These are phyloP conservation scores for Blastocystis sp. DNA, from an alignment of 352 stramenopile species.

Conservation along the genomic window DNA sequence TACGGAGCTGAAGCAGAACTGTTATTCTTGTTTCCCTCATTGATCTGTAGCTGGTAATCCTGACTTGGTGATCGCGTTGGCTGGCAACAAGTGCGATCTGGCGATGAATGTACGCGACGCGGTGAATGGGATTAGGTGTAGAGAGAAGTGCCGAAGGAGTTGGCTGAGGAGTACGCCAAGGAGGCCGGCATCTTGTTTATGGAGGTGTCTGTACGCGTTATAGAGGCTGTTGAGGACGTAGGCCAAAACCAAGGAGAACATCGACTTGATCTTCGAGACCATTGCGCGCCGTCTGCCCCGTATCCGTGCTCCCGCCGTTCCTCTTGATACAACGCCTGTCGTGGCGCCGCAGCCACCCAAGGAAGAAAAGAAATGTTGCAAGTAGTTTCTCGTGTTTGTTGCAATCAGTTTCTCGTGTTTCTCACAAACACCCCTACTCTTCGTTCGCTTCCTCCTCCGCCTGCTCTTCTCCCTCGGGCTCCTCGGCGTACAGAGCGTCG, in stretches of 20 bases:
- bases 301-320: slow-evolving; percentile 36
- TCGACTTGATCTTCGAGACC: slow-evolving; percentile 87
- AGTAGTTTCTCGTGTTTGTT: slow-evolving; percentile 24
- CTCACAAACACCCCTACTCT: slow-evolving; percentile 6
- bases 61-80: slow-evolving; percentile 90
- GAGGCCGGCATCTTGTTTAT: slow-evolving; percentile 83
- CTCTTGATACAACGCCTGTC: neutral
- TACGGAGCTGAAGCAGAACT: slow-evolving; percentile 88
- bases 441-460: neutral
- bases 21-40: slow-evolving; percentile 76
- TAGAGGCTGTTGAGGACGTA: slow-evolving; percentile 85
- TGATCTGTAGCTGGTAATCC: slow-evolving; percentile 76
- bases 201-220: slow-evolving; percentile 53
- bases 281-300: slow-evolving; percentile 76
- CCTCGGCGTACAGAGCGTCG: slow-evolving; percentile 40
- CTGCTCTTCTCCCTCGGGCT: neutral
- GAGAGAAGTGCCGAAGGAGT: slow-evolving; percentile 83
- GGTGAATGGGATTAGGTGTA: neutral
- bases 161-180: slow-evolving; percentile 87
- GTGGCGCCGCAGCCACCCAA: slow-evolving; percentile 26
- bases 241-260: slow-evolving; percentile 88
- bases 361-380: slow-evolving; percentile 72
- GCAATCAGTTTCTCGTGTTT: slow-evolving; percentile 6
- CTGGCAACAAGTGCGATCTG: slow-evolving; percentile 90
- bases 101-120: slow-evolving; percentile 80